Percentiles rank a stretch among this genome's conserved stretches.
These are phyloP conservation scores for Plantago elongata DNA, from an alignment of 257 asterid species.

Conservation along the genomic window DNA sequence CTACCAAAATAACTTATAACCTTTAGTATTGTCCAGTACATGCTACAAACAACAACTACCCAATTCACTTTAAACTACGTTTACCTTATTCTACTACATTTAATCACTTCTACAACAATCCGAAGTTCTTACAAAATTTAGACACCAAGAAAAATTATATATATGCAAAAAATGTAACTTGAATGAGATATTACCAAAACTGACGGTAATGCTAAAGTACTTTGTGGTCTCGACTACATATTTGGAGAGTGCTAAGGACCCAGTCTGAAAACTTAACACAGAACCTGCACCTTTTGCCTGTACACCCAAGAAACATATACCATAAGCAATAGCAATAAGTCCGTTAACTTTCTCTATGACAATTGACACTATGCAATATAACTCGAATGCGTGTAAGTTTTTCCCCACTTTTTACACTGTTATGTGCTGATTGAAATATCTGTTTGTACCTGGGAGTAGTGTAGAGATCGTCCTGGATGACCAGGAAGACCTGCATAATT, in stretches of 20 bases:
- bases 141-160: too few species aligned
- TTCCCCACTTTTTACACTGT: too few species aligned
- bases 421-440: not conserved
- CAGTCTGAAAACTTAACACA: constrained; percentile 75
- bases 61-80: too few species aligned
- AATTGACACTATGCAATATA: too few species aligned
- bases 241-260: constrained; percentile 75
- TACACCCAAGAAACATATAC: not conserved
- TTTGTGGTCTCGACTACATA: constrained; percentile 74
- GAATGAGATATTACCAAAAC: constrained; percentile 56
- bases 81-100: too few species aligned
- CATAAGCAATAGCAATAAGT: too few species aligned
- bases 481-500: constrained; percentile 71
- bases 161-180: not conserved
- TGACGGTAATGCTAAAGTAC: constrained; percentile 75
- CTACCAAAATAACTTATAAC: not conserved
- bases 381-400: too few species aligned
- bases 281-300: constrained; percentile 98
- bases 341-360: too few species aligned
- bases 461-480: constrained; percentile 72
- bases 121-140: too few species aligned
- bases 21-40: too few species aligned
- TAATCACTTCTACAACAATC: too few species aligned
- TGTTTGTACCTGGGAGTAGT: constrained; percentile 64
- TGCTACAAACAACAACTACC: too few species aligned